These are phyloP conservation scores for Phytophthora parvispora DNA, from an alignment of 352 stramenopile genomes.

Conservation along the genomic window DNA sequence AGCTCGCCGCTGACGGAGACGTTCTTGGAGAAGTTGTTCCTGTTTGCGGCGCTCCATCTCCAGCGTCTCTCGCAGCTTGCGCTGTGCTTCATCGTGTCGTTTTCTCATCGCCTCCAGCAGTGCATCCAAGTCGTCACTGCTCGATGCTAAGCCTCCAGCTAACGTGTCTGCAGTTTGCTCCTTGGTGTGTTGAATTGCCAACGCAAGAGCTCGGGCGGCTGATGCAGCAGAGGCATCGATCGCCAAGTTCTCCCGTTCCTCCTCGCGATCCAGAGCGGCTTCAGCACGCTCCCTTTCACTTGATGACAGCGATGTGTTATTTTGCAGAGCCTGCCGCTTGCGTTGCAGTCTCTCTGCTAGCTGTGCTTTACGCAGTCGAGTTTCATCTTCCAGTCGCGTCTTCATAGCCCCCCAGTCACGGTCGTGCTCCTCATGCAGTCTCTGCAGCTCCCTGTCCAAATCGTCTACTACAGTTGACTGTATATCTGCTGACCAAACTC, in stretches of 20 bases:
- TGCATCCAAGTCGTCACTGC: conserved; percentile 25
- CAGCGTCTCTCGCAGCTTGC: conserved; percentile 19
- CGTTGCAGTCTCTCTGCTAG: conserved; percentile 44
- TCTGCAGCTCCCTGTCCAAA: conserved; percentile 29
- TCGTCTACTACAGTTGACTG: conserved; percentile 21
- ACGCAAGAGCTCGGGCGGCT: conserved; percentile 14
- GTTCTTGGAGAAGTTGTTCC: conserved; percentile 34
- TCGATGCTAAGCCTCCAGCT: conserved; percentile 13
- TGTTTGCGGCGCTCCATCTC: conserved; percentile 42
- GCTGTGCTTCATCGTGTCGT: conserved; percentile 23
- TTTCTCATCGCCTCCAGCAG: conserved; percentile 24
- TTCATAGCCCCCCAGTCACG: conserved; percentile 42
- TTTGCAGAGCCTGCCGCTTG: conserved; percentile 35
- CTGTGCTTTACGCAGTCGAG: conserved; percentile 34
- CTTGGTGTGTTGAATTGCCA: conserved; percentile 18
- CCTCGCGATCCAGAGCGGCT: conserved; percentile 30
- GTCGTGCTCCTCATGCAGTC: conserved; percentile 44
- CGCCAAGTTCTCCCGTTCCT: conserved; percentile 5
- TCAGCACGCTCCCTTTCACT: conserved; percentile 12
- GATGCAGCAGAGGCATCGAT: conserved; percentile 30
- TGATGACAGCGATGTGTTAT: conserved; percentile 13
- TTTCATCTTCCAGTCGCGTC: conserved; percentile 41
- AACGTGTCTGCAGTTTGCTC: conserved; percentile 21
- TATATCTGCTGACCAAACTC: conserved; percentile 1
- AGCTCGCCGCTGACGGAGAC: conserved; percentile 32